These are phyloP conservation scores for Suillus weaverae DNA, from an alignment of 768 basidiomycete genomes.

Conservation along the genomic window DNA sequence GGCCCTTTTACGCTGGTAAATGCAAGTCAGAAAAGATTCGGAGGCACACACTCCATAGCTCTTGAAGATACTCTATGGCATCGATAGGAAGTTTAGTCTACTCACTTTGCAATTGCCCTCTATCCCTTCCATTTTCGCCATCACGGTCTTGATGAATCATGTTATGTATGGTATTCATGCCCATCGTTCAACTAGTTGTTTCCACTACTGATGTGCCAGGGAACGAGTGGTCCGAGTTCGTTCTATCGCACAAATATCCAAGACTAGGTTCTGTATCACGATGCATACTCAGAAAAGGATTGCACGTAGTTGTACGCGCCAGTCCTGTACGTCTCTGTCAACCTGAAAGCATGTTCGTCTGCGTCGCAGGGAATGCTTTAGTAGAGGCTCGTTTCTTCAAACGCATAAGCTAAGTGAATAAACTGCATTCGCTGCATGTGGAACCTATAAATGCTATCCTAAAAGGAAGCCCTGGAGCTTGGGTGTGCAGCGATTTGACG, in stretches of 20 bases:
- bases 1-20: not conserved
- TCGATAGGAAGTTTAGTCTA: too few relatives aligned
- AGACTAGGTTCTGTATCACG: too few relatives aligned
- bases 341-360: conserved; percentile 36
- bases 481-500: conserved; percentile 26
- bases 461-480: conserved; percentile 52
- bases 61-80: too few relatives aligned
- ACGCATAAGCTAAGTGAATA: conserved; percentile 56
- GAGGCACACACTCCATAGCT: not conserved
- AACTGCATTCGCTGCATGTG: conserved; percentile 58
- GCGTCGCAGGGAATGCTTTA: conserved; percentile 54
- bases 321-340: not conserved
- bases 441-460: conserved; percentile 63
- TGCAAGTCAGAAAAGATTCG: not conserved
- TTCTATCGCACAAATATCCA: too few relatives aligned
- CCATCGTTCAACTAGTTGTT: too few relatives aligned
- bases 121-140: too few relatives aligned
- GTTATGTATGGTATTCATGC: too few relatives aligned
- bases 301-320: not conserved
- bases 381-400: conserved; percentile 47
- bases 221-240: too few relatives aligned
- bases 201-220: too few relatives aligned
- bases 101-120: too few relatives aligned
- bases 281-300: too few relatives aligned
- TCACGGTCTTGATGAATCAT: too few relatives aligned